Base-by-base conservation (phyloP, 1,284 basidiomycete genomes). In the Trichosporon ovoides region DNA sequence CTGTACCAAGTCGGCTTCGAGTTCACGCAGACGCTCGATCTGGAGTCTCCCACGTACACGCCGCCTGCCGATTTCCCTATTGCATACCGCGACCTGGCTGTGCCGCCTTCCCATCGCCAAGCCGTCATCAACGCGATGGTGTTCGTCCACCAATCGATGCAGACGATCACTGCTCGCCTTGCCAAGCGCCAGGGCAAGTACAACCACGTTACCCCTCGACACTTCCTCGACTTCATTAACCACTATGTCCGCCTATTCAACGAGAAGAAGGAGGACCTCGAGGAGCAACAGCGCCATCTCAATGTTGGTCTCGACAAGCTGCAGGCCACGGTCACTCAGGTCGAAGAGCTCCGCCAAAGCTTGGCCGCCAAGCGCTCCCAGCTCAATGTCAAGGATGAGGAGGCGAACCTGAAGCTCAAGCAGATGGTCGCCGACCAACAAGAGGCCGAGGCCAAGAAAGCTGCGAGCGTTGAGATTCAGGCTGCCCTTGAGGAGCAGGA, bases 341-440 rank as follows among this genome's bases (percentile, higher is more conserved):
- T 98, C 37, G 94, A 97, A 76, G 91, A 98, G 70, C 83, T 99
- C 38, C 86, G 95, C 54, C 90, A 92, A 78, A 97, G 92, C 72
- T 85, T 99, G 38, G 94, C 95, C 1, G 87, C 88, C 71, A 98
- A 99, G 77, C 87, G 91, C 33, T 85, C 87, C 1, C 93, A 98
- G 71, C 83, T 99, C 36, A 86, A 94, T 73, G 87, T 89, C 28
- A 99, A 98, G 80, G 85, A 97, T 66, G 84, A 84, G 2, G 91
- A 98, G 77, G 96, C 96, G 9, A 98, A 98, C 74, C 90, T 92
- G 69, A 98, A 98, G 77, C 83, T 99, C 34, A 88, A 91, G 74
- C 90, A 91, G 63, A 99, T 99, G 96, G 93, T 99, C 19, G 84
- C 91, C 6, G 95, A 98, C 75, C 96, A 98, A 77, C 93, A 98